Percentiles rank a stretch among this genome's conserved stretches.
phyloP scores from a whole-genome alignment of 768 basidiomycete genomes.

The Lyophyllum decastes region DNA sequence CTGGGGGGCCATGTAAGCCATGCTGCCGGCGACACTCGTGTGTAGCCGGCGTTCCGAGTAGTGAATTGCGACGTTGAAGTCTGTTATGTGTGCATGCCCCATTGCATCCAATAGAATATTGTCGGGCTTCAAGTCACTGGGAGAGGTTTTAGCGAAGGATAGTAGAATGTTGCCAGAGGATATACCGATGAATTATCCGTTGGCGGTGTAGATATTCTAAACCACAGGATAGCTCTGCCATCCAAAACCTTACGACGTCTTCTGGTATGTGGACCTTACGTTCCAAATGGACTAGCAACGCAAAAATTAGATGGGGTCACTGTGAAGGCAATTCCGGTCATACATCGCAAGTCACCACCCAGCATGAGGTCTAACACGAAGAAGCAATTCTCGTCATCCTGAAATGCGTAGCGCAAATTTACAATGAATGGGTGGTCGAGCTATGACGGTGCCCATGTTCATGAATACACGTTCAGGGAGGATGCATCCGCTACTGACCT shows the following conservation, averaged over 20 bases:
- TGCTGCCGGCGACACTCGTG: slow-evolving; percentile 94
- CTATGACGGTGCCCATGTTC: slow-evolving; percentile 33
- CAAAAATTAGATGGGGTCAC: slow-evolving; percentile 3
- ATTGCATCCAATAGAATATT: slow-evolving; percentile 92
- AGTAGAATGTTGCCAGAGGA: slow-evolving; percentile 7
- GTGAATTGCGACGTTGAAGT: slow-evolving; percentile 99
- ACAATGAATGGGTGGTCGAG: slow-evolving; percentile 90
- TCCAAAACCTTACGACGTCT: slow-evolving; percentile 80
- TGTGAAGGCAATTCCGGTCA: slow-evolving; percentile 30
- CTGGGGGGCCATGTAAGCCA: slow-evolving; percentile 99
- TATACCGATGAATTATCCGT: slow-evolving; percentile 92
- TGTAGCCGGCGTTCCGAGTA: slow-evolving; percentile 88
- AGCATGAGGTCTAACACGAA: slow-evolving; percentile 97
- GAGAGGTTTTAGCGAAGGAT: slow-evolving; percentile 12
- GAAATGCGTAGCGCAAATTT: slow-evolving; percentile 93
- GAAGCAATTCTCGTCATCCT: slow-evolving; percentile 97
- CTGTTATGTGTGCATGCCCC: slow-evolving; percentile 96
- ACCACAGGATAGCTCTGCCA: slow-evolving; percentile 83
- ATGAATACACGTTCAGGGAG: slow-evolving; percentile 4
- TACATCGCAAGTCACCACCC: slow-evolving; percentile 91
- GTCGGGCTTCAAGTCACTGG: slow-evolving; percentile 94
- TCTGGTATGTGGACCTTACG: slow-evolving; percentile 68
- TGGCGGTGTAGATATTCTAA: slow-evolving; percentile 89
- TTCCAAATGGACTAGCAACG: slow-evolving; percentile 76
- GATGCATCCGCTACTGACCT: slow-evolving; percentile 49